A percentile compares a stretch with the other conserved stretches of the same genome.
Evolutionary conservation across 352 stramenopile species (phyloP).

Genomic region (Pythium periplocum): DNA sequence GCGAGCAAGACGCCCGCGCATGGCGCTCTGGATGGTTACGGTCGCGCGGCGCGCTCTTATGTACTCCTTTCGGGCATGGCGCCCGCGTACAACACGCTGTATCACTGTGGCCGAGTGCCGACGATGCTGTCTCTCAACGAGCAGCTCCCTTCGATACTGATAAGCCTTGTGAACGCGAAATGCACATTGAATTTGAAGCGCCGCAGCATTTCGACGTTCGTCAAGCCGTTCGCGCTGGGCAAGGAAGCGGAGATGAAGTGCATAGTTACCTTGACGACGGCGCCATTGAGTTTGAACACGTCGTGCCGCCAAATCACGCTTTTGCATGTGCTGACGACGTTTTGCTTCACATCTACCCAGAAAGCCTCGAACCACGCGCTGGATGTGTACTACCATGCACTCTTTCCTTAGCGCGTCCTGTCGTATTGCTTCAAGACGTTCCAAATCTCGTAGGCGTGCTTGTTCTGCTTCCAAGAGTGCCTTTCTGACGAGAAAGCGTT

Average conservation of each 20-base stretch:
- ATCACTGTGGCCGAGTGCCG: conserved; percentile 26
- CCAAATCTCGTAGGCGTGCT: conserved; percentile 21
- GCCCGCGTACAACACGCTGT: conserved; percentile 29
- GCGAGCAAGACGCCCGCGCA: conserved; percentile 31
- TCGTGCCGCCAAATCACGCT: conserved; percentile 26
- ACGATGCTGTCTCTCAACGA: conserved; percentile 15
- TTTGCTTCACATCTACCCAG: conserved; percentile 20
- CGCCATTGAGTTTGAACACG: conserved; percentile 50
- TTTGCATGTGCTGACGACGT: conserved; percentile 8
- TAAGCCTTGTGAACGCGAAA: conserved; percentile 23
- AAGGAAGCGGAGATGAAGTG: conserved; percentile 43
- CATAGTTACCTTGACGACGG: conserved; percentile 31
- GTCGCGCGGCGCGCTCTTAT: conserved; percentile 16
- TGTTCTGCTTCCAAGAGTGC: conserved; percentile 22
- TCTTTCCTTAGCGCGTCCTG: conserved; percentile 9
- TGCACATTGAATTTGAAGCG: conserved; percentile 35
- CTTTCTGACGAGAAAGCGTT: conserved; percentile 22
- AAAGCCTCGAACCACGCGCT: conserved; percentile 39
- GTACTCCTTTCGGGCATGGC: conserved; percentile 15
- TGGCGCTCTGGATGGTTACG: conserved; percentile 37
- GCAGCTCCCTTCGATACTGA: conserved; percentile 6
- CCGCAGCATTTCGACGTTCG: conserved; percentile 19
- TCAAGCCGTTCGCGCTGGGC: conserved; percentile 35
- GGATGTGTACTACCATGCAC: conserved; percentile 20
- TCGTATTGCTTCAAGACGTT: conserved; percentile 10